Evolutionary conservation across 371 early-diverging fungal genomes (phyloP), one percentile per base, ranked within the genome.

Genomic region (Syncephalastrum racemosum): DNA sequence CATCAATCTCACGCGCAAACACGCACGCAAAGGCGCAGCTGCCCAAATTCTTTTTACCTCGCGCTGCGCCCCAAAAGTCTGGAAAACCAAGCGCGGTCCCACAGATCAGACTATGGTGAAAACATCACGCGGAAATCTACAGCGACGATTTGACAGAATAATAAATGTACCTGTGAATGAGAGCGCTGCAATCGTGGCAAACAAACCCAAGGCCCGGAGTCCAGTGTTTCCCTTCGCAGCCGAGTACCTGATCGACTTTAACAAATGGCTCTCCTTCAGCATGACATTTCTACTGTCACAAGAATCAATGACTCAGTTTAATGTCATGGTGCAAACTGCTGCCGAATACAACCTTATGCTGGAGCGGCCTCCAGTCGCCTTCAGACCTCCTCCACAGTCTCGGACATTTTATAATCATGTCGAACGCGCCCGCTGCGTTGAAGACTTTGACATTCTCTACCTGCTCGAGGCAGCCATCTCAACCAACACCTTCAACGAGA

Each of bases 381-480:
- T 63, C 0, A 51, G 27, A 0, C 15, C 27, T 4, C 49, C 60
- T 1, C 41, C 40, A 0, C 41, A 46, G 8, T 18, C 70, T 2
- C 62, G 53, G 0, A 55, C 49, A 7, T 59, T 62, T 10, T 62
- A 50, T 1, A 58, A 39, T 8, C 68, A 75, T 50, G 22, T 59
- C 5, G 60, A 66, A 6, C 53, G 75, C 1, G 54, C 62, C 0
- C n/a, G 16, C 1, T 2, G 10, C 36, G 23, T 58, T 3, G 7
- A 63, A 2, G 44, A 50, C 1, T 81, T 72, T 46, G 73, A 78
- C 14, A 70, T 75, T 0, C 64, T 75, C 0, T 83, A 79, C 41
- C 23, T 72, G 54, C 62, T 83, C 3, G 83, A 83, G 46, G 66
- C 67, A 0, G 65, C 63, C 4, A 57, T 83, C 3, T 68, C 71